These are phyloP conservation scores for Fusarium chlamydosporum DNA, from an alignment of 2,329 filamentous ascomycete genomes.

Conservation along the genomic window DNA sequence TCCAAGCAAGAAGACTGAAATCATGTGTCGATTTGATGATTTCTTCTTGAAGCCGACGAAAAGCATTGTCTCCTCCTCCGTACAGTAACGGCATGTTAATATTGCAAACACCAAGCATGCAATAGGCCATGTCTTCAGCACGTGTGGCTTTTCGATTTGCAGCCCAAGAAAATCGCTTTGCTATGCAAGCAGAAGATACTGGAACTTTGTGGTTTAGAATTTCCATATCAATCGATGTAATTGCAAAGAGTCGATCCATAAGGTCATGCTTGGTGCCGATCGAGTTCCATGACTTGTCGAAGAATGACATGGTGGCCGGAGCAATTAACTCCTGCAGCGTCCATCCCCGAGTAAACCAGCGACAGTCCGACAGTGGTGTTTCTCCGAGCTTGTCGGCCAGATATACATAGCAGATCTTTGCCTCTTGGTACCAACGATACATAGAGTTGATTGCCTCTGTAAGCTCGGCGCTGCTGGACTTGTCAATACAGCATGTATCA, in stretches of 20 bases:
- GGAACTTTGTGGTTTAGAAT: not conserved
- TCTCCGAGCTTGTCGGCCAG: not conserved
- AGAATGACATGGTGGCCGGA: not conserved
- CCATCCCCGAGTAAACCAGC: slow-evolving; percentile 22
- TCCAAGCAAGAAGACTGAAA: slow-evolving; percentile 5
- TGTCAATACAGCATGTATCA: not conserved
- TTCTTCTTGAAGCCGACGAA: slow-evolving; percentile 25
- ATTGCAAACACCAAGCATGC: slow-evolving; percentile 12
- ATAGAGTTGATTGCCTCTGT: slow-evolving; percentile 3
- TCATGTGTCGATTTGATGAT: slow-evolving; percentile 15
- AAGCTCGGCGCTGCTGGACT: slow-evolving; percentile 6
- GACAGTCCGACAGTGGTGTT: not conserved
- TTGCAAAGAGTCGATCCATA: not conserved
- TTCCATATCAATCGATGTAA: not conserved
- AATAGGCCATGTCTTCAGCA: slow-evolving; percentile 24
- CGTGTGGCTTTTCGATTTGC: slow-evolving; percentile 14
- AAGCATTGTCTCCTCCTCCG: slow-evolving; percentile 18
- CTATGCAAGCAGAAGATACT: not conserved
- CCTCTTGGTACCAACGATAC: not conserved
- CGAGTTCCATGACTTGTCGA: not conserved
- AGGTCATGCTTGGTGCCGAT: not conserved
- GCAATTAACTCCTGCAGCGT: slow-evolving; percentile 23
- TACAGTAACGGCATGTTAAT: slow-evolving; percentile 32
- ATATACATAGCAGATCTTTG: not conserved
- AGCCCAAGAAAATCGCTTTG: slow-evolving; percentile 27